Conservation (phyloP, 805 yeast genomes). For the Teunomyces panamensis region DNA sequence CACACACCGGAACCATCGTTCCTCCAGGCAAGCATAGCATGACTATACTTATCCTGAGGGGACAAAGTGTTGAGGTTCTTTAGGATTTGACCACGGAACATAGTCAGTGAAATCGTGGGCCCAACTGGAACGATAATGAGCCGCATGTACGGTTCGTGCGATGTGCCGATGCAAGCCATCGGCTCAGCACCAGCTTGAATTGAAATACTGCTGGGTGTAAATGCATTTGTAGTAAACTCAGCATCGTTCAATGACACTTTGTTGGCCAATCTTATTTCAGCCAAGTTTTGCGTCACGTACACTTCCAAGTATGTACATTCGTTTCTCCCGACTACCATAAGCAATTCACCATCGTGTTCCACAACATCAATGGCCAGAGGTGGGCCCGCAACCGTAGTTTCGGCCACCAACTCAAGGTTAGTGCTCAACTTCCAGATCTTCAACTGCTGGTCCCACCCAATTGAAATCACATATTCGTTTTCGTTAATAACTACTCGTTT, state of each 20-base stretch:
- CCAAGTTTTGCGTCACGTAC: constrained; percentile 15
- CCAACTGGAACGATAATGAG: constrained; percentile 54
- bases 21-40: constrained; percentile 48
- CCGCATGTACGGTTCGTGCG: constrained; percentile 77
- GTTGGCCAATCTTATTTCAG: constrained; percentile 15
- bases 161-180: constrained; percentile 62
- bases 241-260: constrained; percentile 69
- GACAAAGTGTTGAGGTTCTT: constrained; percentile 44
- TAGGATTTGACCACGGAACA: constrained; percentile 25
- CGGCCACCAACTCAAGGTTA: constrained; percentile 11
- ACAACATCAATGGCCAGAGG: constrained; percentile 51
- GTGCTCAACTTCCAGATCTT: constrained; percentile 31
- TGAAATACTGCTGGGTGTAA: constrained; percentile 52
- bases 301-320: constrained; percentile 59
- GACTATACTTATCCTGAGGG: constrained; percentile 69
- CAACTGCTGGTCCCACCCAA: constrained; percentile 58
- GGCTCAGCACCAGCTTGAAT: constrained; percentile 16
- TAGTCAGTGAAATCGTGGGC: constrained; percentile 7
- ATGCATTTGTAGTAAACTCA: constrained; percentile 62
- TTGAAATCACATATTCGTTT: constrained; percentile 43
- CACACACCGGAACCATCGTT: constrained; percentile 48
- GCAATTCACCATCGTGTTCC: constrained; percentile 24
- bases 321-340: constrained; percentile 53
- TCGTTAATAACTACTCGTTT: constrained; percentile 15
- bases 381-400: constrained; percentile 42